Conservation (phyloP, 139 green algal species). For the Chlorella ohadii region DNA sequence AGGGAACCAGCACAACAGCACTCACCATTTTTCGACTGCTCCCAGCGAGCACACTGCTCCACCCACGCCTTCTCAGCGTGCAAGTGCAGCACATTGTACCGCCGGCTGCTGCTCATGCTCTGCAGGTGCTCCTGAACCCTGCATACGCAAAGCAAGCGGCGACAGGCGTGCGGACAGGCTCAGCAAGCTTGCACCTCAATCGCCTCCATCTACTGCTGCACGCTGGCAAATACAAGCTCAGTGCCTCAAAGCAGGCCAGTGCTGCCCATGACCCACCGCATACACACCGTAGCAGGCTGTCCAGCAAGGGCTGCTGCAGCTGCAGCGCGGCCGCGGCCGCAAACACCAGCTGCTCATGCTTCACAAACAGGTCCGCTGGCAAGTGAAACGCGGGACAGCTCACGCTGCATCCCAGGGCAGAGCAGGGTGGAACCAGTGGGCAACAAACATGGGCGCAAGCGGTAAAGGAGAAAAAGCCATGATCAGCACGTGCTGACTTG, state of each 20-base stretch:
- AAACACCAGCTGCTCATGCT: slow-evolving; percentile 41
- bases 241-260: too few species aligned
- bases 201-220: too few species aligned
- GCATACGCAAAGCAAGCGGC: neutral
- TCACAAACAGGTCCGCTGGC: neutral
- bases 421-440: too few species aligned
- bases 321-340: neutral
- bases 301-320: neutral
- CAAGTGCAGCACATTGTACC: slow-evolving; percentile 55
- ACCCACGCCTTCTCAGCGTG: slow-evolving; percentile 54
- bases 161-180: too few species aligned
- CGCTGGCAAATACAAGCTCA: neutral
- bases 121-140: neutral
- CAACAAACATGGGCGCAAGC: too few species aligned
- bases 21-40: neutral
- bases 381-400: slow-evolving; percentile 47
- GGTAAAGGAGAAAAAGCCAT: too few species aligned
- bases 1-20: too few species aligned
- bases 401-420: neutral
- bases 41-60: slow-evolving; percentile 39
- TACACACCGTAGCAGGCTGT: neutral
- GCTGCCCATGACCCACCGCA: too few species aligned
- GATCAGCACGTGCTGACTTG: too few species aligned
- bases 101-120: too few species aligned
- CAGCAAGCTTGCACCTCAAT: too few species aligned